Evolutionary conservation across 345 rosid genomes (phyloP).

Genomic region (Populus davidiana): DNA sequence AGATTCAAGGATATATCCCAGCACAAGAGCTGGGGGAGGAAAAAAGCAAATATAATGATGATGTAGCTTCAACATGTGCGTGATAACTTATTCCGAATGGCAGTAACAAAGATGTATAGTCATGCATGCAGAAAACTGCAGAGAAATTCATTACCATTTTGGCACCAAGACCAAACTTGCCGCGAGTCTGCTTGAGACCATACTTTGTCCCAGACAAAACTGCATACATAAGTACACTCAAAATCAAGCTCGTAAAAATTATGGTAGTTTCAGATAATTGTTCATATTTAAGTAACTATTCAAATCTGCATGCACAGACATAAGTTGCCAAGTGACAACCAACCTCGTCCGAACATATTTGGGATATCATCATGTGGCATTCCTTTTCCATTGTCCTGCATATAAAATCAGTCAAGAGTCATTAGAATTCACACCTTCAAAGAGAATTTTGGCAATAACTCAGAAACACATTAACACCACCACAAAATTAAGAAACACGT

Average conservation of each 20-base stretch:
- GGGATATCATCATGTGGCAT: slow-evolving; percentile 99
- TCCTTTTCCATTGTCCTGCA: slow-evolving; percentile 96
- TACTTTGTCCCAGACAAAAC: slow-evolving; percentile 94
- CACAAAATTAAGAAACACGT: not conserved
- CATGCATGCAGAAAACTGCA: slow-evolving; percentile 1
- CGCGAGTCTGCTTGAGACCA: slow-evolving; percentile 97
- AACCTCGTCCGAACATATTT: slow-evolving; percentile 97
- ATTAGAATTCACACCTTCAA: slow-evolving; percentile 1
- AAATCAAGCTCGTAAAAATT: slow-evolving; percentile 6
- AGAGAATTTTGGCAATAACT: not conserved
- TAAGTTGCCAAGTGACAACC: slow-evolving; percentile 6
- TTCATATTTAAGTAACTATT: not conserved
- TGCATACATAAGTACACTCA: slow-evolving; percentile 35
- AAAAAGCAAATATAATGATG: not conserved
- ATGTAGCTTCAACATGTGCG: not conserved
- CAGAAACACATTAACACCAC: slow-evolving; percentile 2
- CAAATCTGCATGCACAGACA: not conserved
- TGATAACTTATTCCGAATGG: not conserved
- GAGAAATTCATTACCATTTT: slow-evolving; percentile 64
- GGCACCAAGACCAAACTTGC: slow-evolving; percentile 98
- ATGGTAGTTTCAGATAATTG: not conserved
- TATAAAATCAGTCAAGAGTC: slow-evolving; percentile 15
- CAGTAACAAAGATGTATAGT: slow-evolving; percentile 7
- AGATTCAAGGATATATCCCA: not conserved
- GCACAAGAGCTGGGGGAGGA: not conserved